Evolutionary conservation across 306 rosid species (phyloP).

Genomic region (Begonia peltatifolia): DNA sequence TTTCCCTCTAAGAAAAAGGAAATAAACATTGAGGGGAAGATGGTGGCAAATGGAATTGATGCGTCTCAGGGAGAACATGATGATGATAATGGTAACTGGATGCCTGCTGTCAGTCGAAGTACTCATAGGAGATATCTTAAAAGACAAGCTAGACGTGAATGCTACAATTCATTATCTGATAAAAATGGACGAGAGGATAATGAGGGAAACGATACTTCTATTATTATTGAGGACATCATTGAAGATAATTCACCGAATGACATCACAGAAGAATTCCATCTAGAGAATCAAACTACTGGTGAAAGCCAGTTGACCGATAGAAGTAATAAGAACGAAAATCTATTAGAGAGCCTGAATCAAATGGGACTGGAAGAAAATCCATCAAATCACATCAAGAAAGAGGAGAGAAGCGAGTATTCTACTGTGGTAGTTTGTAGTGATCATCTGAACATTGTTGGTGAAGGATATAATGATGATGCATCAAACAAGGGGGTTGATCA

Average conservation of each 20-base stretch:
- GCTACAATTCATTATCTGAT: slow-evolving; percentile 27
- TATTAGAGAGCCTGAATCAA: slow-evolving; percentile 32
- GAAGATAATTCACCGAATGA: slow-evolving; percentile 16
- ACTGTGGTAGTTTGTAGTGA: slow-evolving; percentile 13
- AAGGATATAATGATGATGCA: slow-evolving; percentile 18
- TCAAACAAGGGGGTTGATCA: slow-evolving; percentile 22
- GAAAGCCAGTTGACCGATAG: slow-evolving; percentile 17
- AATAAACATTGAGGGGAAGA: slow-evolving; percentile 55
- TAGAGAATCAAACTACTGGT: slow-evolving; percentile 18
- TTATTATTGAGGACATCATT: slow-evolving; percentile 18
- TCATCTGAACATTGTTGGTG: slow-evolving; percentile 11
- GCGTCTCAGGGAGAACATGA: slow-evolving; percentile 64
- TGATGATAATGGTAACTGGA: slow-evolving; percentile 61
- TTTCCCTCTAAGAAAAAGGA: slow-evolving; percentile 44
- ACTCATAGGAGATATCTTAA: slow-evolving; percentile 71
- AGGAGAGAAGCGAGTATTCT: slow-evolving; percentile 10
- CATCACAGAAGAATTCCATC: slow-evolving; percentile 11
- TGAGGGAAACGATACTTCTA: slow-evolving; percentile 16
- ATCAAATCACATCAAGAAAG: slow-evolving; percentile 19
- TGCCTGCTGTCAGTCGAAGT: slow-evolving; percentile 81
- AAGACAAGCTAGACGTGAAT: slow-evolving; percentile 67
- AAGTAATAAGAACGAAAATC: slow-evolving; percentile 24
- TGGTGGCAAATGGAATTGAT: slow-evolving; percentile 66
- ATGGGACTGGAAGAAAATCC: slow-evolving; percentile 40
- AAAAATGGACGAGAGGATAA: slow-evolving; percentile 28